Base-by-base conservation (phyloP, 129 eudicot genomes). In the Artemisia annua region DNA sequence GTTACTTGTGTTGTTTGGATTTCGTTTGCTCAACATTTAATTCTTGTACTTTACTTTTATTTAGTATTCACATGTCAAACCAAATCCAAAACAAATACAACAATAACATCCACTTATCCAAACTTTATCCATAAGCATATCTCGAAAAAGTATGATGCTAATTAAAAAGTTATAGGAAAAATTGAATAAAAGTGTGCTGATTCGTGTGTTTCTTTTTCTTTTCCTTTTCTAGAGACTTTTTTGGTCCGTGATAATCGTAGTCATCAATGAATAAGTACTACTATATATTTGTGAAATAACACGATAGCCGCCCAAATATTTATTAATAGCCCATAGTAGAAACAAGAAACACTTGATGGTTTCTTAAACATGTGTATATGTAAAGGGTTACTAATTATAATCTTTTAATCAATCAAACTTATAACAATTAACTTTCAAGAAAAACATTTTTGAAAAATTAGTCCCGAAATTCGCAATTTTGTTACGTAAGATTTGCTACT, bases 71-170 rank as follows among this genome's bases (percentile, higher is more conserved):
- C 81, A 63, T 78, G 81, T 52, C 4, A 70, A 77, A 75, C 67
- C 55, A 26, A 75, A 22, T 55, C 22, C 22, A 20, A 20, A 20
- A 20, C 22, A 20, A 20, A 20, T 20, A 66, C 28, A 65, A 16
- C 71, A 32, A 39, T 64, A 50, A 11, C 76, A 77, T 62, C 76
- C 66, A 62, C 63, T 69, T 77, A 77, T 77, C 71, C 76, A 70
- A 77, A 77, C 66, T 52, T 78, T 78, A 78, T 78, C 82, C 82
- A 70, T 11, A 69, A 19, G 49, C 63, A 61, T 70, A 70, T 70
- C 66, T 71, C n/a, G 4, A 53, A 77, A 51, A 78, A 56, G 69
- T 67, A 28, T 48, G 51, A 44, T 77, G 51, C 71, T 26, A 43
- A 22, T 67, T 48, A 7, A 62, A 65, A 76, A 70, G 63, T 11